Base-by-base conservation (phyloP, 2,329 filamentous ascomycete genomes). In the Beauveria sp. region DNA sequence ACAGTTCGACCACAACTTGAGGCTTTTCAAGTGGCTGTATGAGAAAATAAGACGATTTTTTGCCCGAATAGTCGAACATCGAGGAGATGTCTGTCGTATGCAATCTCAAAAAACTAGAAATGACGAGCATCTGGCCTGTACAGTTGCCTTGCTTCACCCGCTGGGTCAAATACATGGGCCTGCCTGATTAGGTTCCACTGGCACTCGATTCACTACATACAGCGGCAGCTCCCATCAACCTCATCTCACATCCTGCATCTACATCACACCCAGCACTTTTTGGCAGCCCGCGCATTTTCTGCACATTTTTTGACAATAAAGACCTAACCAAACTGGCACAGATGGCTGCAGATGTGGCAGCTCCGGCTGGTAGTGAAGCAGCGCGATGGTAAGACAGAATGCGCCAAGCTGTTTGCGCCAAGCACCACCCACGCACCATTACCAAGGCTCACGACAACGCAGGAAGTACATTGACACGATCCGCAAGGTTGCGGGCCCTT, bases 381-480 rank as follows among this genome's bases (percentile, higher is more conserved):
- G 68, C 66, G 63, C 71, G 75, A 73, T 77, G 72, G 74, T 75
- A 64, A 63, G 69, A 38, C 14, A 38, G 34, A 14, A 26, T 58
- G 54, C 12, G n/a, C 34, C 30, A n/a, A 28, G 45, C 22, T 53
- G 47, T 43, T 34, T 34, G 52, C 50, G 45, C 50, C 55, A 45
- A 38, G 40, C 54, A 47, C 46, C 49, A 16, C 22, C 50, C 18
- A 10, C 43, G 18, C 46, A 14, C 26, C n/a, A 16, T 60, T 43
- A 34, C 54, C 55, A 61, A 55, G 49, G 62, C 59, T 58, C 60
- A 61, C 58, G 66, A 60, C 63, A 57, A 56, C 63, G 60, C 65
- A 96, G 92, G 92, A 87, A 85, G 73, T 88, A 96, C 72, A 83
- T 98, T 62, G 86, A 98, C 75, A 87, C 83, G 64, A 86, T 97